Evolutionary conservation across 1,139 yeast genomes (phyloP), one percentile per base, ranked within the genome.

Genomic region (Yamadazyma atmosphaerica): DNA sequence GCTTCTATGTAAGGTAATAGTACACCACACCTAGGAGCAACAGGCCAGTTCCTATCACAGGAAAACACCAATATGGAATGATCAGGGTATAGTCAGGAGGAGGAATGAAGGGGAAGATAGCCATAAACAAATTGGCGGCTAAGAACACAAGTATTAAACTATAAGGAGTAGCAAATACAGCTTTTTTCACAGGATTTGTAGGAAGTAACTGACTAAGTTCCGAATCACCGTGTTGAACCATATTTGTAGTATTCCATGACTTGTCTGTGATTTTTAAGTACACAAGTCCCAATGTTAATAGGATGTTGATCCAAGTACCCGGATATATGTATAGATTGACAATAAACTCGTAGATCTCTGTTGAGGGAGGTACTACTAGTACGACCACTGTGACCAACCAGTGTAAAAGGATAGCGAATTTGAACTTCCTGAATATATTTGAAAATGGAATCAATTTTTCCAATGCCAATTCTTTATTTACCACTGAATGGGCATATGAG

Each of bases 381-480:
- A 72, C 67, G 1, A 72, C 33, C 4, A 72, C 74, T 1, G 77
- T 71, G 29, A 74, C 63, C n/a, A 58, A 39, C 79, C 80, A 74
- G 50, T 74, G 80, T 19, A 73, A 55, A 2, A 61, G 24, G 25
- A 74, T 55, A 2, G 73, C 58, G 44, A 60, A 55, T 48, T 77
- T 74, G 54, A 82, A 72, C 36, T 81, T 62, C 17, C 77, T 74
- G 65, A 75, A 79, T 41, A 77, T 68, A 11, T 58, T 58, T 7
- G 89, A 77, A 52, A 79, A 83, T 21, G 95, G 95, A 32, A 86
- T 56, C 43, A 83, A 76, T 46, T 85, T 84, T 54, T 83, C 89
- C 46, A 79, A 72, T 11, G 86, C 92, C 40, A 85, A 65, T 51
- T 84, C 89, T 54, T 83, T 88, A 49, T 84, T 80, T 42, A 85